Base-by-base conservation (phyloP, 495 filamentous ascomycete species). In the Ascodesmis nigricans region DNA sequence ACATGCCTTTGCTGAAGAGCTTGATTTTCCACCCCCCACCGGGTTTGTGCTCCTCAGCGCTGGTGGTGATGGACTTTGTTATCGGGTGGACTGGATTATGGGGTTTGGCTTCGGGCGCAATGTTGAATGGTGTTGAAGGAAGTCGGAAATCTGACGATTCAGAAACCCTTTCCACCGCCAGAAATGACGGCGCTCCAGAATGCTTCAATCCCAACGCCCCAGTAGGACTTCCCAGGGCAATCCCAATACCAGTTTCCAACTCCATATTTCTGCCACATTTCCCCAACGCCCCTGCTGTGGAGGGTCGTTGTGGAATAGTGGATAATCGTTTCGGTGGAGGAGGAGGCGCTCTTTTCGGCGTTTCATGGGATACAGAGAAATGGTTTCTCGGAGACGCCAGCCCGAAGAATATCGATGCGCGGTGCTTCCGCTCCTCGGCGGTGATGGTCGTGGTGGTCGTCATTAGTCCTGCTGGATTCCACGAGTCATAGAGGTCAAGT, bases 1-100 rank as follows among this genome's bases (percentile, higher is more conserved):
- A 50, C 29, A 50, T 39, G n/a, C 35, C 20, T 16, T 38, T 49
- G n/a, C 45, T 41, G 40, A 50, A 50, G 19, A 50, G 29, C n/a
- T 25, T 5, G 16, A 39, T 44, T 22, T 39, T 47, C 46, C 45
- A 50, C 9, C 42, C 42, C 8, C 5, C 10, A 29, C 33, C 41
- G 30, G 21, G 17, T 19, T 36, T 20, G 43, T 27, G 30, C 29
- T 45, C 5, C 23, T 39, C 6, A 33, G 38, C 6, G 19, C 8
- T 23, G 3, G 7, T n/a, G 20, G 33, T 19, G 35, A 23, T 30
- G 35, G 7, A 8, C 11, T 25, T 25, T 25, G 23, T 25, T 25
- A 11, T 25, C n/a, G n/a, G n/a, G n/a, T n/a, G n/a, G n/a, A n/a
- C n/a, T n/a, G n/a, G n/a, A n/a, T n/a, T n/a, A n/a, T n/a, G n/a